Percentiles rank a stretch among this genome's conserved stretches.
phyloP scores from a whole-genome alignment of 2,329 filamentous ascomycete genomes.

The Talaromyces sp. region DNA sequence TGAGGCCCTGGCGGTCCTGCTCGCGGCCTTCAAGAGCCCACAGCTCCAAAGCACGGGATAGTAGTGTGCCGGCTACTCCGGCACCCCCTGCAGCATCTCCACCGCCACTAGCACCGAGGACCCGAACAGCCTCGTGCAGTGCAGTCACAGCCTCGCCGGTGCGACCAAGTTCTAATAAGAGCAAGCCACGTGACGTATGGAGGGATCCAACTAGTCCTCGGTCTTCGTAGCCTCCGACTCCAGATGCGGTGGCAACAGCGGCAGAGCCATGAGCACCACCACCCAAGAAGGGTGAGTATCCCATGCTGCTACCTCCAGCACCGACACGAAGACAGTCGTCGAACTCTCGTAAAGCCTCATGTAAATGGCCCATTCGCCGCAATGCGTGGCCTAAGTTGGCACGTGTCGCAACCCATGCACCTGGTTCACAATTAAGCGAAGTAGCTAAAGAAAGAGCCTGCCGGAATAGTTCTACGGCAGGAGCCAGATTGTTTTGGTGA shows the following conservation, averaged over 20 bases:
- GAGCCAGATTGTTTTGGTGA: constrained; percentile 77
- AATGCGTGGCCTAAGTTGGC: constrained; percentile 90
- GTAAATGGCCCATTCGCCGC: constrained; percentile 68
- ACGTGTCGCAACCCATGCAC: constrained; percentile 79
- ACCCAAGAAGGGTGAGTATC: constrained; percentile 69
- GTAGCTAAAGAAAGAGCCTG: constrained; percentile 76
- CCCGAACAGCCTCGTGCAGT: constrained; percentile 70
- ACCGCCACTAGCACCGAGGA: constrained; percentile 48
- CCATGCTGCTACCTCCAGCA: constrained; percentile 70
- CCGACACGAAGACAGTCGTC: constrained; percentile 84
- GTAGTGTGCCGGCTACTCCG: constrained; percentile 49
- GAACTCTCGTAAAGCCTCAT: constrained; percentile 76
- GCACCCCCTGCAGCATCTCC: constrained; percentile 52
- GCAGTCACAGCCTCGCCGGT: constrained; percentile 77
- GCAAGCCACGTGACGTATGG: constrained; percentile 67
- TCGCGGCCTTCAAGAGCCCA: constrained; percentile 47
- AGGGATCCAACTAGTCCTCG: constrained; percentile 50
- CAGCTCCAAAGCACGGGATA: constrained; percentile 49
- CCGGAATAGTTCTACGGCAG: constrained; percentile 76
- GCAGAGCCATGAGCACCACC: constrained; percentile 39
- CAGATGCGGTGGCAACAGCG: constrained; percentile 39
- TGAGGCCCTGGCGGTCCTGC: constrained; percentile 17
- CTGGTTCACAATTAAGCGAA: constrained; percentile 78
- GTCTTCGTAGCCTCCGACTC: constrained; percentile 51
- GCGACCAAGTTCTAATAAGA: constrained; percentile 75